Base-by-base conservation (phyloP, 768 basidiomycete genomes). In the Trametes cingulata region DNA sequence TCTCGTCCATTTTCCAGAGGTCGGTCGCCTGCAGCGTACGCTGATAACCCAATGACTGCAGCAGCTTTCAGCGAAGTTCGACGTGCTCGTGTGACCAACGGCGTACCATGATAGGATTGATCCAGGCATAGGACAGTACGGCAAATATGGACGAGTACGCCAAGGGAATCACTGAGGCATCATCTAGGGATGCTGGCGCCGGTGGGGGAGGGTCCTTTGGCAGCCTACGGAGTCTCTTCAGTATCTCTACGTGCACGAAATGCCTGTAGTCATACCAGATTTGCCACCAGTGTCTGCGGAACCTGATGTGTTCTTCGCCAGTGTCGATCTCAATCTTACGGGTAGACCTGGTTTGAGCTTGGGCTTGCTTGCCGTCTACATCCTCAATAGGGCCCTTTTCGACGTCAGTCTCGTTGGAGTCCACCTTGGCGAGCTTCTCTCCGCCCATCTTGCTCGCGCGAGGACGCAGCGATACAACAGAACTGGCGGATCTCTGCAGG, bases 1-100 rank as follows among this genome's bases (percentile, higher is more conserved):
- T 66, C 3, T 76, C 68, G 56, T 83, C 82, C 61, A 91, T 74
- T 67, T 82, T 84, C 87, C 88, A 90, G 13, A 91, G 72, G 72
- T 93, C 91, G 1, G 86, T 82, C 0, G 86, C 86, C 67, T 88
- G 87, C 9, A 93, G 75, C 1, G 88, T 86, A 29, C 90, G 78
- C 67, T 88, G 86, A 67, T 86, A 90, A 0, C 89, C 88, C 40
- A 86, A 74, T 10, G 77, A 74, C 83, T 84, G 40, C 6, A 25
- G n/a, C 42, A 1, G n/a, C 35, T n/a, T 12, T 36, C 35, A 55
- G 19, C 15, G 20, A 3, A 20, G 15, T 40, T 14, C 3, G 14
- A 36, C 8, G 14, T 20, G 39, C 29, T 41, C 39, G 48, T 42
- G 56, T 41, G 24, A 50, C 22, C 6, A 10, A 10, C 13, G n/a